These are phyloP conservation scores for Myriosclerotinia curreyana DNA, from an alignment of 2,329 filamentous ascomycete genomes.

Conservation along the genomic window DNA sequence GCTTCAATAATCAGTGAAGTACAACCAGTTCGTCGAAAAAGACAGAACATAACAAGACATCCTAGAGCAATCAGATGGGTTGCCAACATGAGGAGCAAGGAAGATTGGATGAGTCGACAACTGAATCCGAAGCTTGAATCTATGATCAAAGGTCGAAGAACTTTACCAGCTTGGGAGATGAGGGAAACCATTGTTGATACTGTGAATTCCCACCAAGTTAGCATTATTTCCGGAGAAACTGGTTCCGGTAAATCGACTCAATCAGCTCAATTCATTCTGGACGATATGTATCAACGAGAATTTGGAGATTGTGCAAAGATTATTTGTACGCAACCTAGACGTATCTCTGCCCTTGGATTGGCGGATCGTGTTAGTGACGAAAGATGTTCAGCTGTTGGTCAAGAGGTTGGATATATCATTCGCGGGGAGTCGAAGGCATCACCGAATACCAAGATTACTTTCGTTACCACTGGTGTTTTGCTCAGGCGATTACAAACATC, in stretches of 20 bases:
- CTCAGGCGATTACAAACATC: constrained; percentile 88
- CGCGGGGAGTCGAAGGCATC: constrained; percentile 79
- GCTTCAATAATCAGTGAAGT: constrained; percentile 62
- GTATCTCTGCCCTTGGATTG: constrained; percentile 90
- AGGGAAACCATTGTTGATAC: constrained; percentile 72
- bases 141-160: constrained; percentile 71
- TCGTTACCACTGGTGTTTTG: constrained; percentile 92
- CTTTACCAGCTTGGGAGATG: constrained; percentile 83
- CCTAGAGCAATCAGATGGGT: constrained; percentile 63
- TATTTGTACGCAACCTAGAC: constrained; percentile 89
- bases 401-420: constrained; percentile 89
- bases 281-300: constrained; percentile 76
- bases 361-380: constrained; percentile 95
- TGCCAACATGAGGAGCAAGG: constrained; percentile 56
- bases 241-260: constrained; percentile 97
- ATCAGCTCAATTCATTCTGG: constrained; percentile 91
- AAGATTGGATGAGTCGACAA: constrained; percentile 70
- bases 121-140: constrained; percentile 61
- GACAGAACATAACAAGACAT: constrained; percentile 43
- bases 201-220: constrained; percentile 77
- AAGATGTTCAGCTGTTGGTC: constrained; percentile 74
- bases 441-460: constrained; percentile 79
- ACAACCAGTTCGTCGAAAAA: constrained; percentile 30
- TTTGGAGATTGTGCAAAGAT: constrained; percentile 81
- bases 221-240: constrained; percentile 95